A percentile compares a stretch with the other conserved stretches of the same genome.
Conservation (phyloP, 345 rosid genomes). For the Raphanus raphanistrum region DNA sequence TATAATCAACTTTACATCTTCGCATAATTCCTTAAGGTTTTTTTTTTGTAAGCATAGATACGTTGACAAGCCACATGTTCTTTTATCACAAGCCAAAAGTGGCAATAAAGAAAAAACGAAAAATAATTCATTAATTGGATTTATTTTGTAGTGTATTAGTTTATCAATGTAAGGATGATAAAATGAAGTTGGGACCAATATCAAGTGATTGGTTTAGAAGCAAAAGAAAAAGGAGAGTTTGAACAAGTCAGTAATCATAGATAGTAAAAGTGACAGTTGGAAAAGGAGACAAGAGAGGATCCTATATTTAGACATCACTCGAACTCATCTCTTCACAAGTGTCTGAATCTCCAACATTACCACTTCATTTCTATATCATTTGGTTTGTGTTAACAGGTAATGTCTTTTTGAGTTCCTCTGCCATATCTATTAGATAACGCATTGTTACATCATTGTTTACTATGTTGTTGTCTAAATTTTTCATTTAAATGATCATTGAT, state of each 20-base stretch:
- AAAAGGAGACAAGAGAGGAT: constrained; percentile 14
- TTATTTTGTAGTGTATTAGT: neutral
- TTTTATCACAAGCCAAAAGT: constrained; percentile 31
- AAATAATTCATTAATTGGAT: neutral
- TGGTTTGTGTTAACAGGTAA: constrained; percentile 30
- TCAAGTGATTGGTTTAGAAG: constrained; percentile 29
- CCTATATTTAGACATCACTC: constrained; percentile 35
- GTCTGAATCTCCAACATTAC: constrained; percentile 29
- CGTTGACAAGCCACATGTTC: constrained; percentile 37
- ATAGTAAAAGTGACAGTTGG: constrained; percentile 39
- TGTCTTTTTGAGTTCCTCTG: neutral
- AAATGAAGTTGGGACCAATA: constrained; percentile 8
- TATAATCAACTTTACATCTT: constrained; percentile 19
- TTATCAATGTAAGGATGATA: neutral
- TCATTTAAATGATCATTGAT: constrained; percentile 1
- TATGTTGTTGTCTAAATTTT: neutral
- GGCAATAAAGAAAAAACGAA: neutral
- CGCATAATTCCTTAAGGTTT: constrained; percentile 4
- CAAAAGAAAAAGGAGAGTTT: constrained; percentile 28
- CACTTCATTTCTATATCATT: neutral
- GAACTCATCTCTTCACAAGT: constrained; percentile 12
- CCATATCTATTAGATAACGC: constrained; percentile 4
- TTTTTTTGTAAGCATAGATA: constrained; percentile 21
- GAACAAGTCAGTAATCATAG: constrained; percentile 39
- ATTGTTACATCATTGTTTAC: constrained; percentile 17